phyloP scores from a whole-genome alignment of 2,329 filamentous ascomycete species.

The Pseudogymnoascus sp. region DNA sequence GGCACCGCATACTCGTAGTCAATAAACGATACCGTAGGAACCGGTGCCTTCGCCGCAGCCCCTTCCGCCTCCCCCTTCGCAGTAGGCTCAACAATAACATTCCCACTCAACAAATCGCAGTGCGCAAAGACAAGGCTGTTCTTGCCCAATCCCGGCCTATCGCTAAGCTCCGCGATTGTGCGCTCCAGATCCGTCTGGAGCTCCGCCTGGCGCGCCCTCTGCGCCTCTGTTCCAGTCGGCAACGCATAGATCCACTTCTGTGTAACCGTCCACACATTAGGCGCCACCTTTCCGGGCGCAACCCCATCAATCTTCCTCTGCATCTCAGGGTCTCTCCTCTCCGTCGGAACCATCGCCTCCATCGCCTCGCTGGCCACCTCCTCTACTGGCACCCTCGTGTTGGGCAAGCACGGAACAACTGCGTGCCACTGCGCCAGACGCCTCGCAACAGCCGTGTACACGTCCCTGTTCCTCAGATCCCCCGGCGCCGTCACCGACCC shows the following conservation, averaged over 20 bases:
- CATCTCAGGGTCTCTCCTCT: constrained; percentile 29
- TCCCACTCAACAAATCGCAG: constrained; percentile 92
- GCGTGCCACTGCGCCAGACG: constrained; percentile 92
- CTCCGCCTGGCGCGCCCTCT: constrained; percentile 56
- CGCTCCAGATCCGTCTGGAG: constrained; percentile 69
- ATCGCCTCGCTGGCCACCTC: constrained; percentile 27
- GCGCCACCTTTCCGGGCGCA: constrained; percentile 61
- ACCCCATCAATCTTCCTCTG: constrained; percentile 40
- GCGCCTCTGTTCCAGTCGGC: constrained; percentile 60
- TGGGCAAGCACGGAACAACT: constrained; percentile 48
- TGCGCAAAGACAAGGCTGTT: constrained; percentile 84
- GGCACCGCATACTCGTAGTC: constrained; percentile 98
- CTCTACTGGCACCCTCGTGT: constrained; percentile 21
- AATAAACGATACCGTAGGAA: constrained; percentile 70
- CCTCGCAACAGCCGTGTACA: constrained; percentile 77
- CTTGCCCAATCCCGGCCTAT: constrained; percentile 66
- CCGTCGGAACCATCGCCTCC: constrained; percentile 22
- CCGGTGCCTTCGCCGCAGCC: constrained; percentile 27
- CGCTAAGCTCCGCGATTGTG: constrained; percentile 63
- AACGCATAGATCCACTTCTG: constrained; percentile 91
- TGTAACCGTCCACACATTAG: constrained; percentile 91
- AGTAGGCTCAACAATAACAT: constrained; percentile 74
- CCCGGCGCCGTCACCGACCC: constrained; percentile 72
- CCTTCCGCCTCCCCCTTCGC: constrained; percentile 25
- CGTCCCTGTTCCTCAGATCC: constrained; percentile 65